Evolutionary conservation across 352 stramenopile genomes (phyloP).

Genomic region (Phytophthora podocarpi): DNA sequence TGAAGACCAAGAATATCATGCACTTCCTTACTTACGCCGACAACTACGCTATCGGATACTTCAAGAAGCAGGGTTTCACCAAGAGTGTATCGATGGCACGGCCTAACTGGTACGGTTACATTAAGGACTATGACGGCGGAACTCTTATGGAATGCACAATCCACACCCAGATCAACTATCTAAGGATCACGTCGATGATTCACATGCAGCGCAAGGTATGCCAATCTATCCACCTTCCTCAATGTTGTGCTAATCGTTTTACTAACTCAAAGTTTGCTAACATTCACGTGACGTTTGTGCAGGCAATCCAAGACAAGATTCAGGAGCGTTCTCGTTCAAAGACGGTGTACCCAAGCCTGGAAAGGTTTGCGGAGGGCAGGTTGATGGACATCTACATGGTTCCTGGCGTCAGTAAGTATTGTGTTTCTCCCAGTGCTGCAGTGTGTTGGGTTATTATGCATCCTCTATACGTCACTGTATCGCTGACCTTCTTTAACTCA

Average conservation of each 20-base stretch:
- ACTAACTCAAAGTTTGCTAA: background rate
- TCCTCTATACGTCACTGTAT: background rate
- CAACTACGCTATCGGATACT: constrained; percentile 99
- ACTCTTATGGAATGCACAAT: constrained; percentile 99
- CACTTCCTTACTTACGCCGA: constrained; percentile 99
- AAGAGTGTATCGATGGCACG: constrained; percentile 87
- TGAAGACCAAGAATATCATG: constrained; percentile 90
- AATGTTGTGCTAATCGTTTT: background rate
- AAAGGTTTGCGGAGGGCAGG: constrained; percentile 75
- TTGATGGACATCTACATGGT: constrained; percentile 90
- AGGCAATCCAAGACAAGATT: constrained; percentile 87
- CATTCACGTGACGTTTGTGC: background rate
- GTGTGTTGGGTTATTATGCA: no score
- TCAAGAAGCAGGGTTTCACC: constrained; percentile 97
- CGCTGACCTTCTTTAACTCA: constrained; percentile 4
- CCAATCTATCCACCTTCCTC: background rate
- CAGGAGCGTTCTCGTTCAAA: constrained; percentile 73
- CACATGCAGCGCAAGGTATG: constrained; percentile 92
- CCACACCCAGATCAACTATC: constrained; percentile 97
- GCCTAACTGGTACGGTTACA: constrained; percentile 96
- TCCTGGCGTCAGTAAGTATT: constrained; percentile 81
- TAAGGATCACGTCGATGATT: constrained; percentile 95
- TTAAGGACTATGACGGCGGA: constrained; percentile 99
- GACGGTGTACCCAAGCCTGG: constrained; percentile 76
- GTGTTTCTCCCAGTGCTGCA: background rate